These are phyloP conservation scores for Dictyostelium purpureum DNA, from an alignment of 78 protist species.

Conservation along the genomic window DNA sequence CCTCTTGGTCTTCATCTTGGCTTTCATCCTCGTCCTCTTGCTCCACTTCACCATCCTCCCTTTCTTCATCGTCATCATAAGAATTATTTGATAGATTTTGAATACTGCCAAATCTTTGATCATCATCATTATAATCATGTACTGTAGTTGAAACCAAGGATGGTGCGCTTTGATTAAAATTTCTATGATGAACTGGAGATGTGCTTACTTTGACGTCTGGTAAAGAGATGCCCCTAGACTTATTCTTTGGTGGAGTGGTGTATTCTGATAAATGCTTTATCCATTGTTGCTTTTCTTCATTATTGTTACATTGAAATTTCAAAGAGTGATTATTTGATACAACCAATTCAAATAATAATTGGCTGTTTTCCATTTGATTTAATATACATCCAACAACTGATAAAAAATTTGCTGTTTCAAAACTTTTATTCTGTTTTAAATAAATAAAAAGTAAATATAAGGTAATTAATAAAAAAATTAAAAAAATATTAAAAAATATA, in stretches of 20 bases:
- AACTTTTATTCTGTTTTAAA: constrained; percentile 3
- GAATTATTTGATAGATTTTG: background rate
- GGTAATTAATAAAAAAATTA: background rate
- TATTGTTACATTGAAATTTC: background rate
- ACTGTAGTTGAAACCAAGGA: background rate
- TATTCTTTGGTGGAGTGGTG: background rate
- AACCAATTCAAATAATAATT: background rate
- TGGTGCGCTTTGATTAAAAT: constrained; percentile 72
- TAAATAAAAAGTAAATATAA: background rate
- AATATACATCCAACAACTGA: constrained; percentile 15
- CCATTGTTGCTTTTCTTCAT: constrained; percentile 19
- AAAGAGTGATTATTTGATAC: background rate
- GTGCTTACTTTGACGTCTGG: background rate
- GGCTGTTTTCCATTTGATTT: background rate
- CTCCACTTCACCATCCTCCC: background rate
- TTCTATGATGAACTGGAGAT: constrained; percentile 35
- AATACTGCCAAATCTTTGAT: constrained; percentile 7
- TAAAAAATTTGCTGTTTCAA: constrained; percentile 26
- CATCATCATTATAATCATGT: background rate
- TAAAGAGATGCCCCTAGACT: constrained; percentile 16
- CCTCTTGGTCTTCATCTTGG: background rate
- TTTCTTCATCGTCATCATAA: background rate
- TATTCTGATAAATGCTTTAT: background rate
- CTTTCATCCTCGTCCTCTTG: background rate
- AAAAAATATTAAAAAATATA: background rate